phyloP scores from a whole-genome alignment of 2,329 filamentous ascomycete genomes.

The Colletotrichum tanaceti region DNA sequence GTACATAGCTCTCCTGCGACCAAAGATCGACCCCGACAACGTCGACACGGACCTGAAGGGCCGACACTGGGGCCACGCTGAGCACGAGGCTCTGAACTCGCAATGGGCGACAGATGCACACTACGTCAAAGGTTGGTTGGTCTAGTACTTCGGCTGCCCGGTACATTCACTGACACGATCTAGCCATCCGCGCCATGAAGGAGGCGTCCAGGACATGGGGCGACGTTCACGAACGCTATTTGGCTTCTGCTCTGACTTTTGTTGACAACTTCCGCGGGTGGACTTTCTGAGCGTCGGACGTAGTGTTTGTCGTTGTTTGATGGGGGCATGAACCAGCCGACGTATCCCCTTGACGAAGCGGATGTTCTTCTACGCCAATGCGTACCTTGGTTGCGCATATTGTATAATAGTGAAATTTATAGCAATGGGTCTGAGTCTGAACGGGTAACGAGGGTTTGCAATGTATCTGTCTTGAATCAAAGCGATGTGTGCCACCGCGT shows the following conservation, averaged over 20 bases:
- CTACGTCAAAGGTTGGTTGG: slow-evolving; percentile 84
- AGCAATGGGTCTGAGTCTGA: slow-evolving; percentile 12
- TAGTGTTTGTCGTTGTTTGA: neutral
- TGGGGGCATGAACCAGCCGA: neutral
- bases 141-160: neutral
- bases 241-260: slow-evolving; percentile 77
- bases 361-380: neutral
- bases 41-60: slow-evolving; percentile 72
- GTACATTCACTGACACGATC: neutral
- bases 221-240: slow-evolving; percentile 72
- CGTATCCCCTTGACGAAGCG: neutral
- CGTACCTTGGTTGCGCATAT: neutral
- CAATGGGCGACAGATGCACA: slow-evolving; percentile 79
- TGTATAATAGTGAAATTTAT: slow-evolving; percentile 24
- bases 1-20: slow-evolving; percentile 81
- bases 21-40: slow-evolving; percentile 74
- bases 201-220: slow-evolving; percentile 81
- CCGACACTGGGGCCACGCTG: slow-evolving; percentile 81
- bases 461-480: neutral
- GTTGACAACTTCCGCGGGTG: slow-evolving; percentile 79
- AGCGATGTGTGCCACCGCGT: neutral
- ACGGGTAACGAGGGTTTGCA: slow-evolving; percentile 8
- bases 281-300: slow-evolving; percentile 53
- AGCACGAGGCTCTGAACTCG: slow-evolving; percentile 76
- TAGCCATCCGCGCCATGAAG: slow-evolving; percentile 77